Conservation (phyloP, 495 filamentous ascomycete species). For the Usnea hakonensis region DNA sequence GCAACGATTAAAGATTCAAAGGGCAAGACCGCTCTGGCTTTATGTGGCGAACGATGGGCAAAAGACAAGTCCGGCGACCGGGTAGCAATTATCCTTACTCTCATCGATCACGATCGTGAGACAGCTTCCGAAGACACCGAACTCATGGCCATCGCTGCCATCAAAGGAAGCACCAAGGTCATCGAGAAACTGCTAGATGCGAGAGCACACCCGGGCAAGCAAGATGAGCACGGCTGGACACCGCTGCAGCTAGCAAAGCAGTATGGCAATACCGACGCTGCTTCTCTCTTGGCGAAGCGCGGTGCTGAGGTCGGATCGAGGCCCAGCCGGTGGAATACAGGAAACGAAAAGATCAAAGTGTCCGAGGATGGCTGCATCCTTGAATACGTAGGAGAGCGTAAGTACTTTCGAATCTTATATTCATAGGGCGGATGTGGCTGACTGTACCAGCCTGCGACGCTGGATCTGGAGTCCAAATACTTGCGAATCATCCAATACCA, state of each 20-base stretch:
- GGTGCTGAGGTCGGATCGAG: constrained; percentile 6
- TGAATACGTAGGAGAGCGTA: constrained; percentile 5
- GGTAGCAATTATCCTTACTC: background rate
- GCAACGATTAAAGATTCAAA: constrained; percentile 1
- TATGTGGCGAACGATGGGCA: constrained; percentile 4
- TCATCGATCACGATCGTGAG: background rate
- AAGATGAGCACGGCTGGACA: constrained; percentile 8
- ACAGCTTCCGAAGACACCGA: background rate
- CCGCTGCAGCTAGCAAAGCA: constrained; percentile 5
- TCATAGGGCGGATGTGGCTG: background rate
- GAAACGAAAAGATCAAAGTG: background rate
- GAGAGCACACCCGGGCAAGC: background rate
- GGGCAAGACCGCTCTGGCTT: constrained; percentile 1
- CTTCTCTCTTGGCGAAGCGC: background rate
- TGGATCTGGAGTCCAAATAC: background rate
- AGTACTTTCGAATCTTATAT: background rate
- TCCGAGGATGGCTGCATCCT: constrained; percentile 1
- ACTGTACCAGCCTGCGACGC: background rate
- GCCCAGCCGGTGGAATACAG: background rate
- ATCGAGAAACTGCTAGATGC: constrained; percentile 7
- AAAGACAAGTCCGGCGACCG: constrained; percentile 4
- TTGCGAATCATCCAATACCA: background rate
- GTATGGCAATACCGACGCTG: constrained; percentile 8
- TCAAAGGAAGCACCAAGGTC: constrained; percentile 5
- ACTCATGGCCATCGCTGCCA: constrained; percentile 5